Evolutionary conservation across 2,329 filamentous ascomycete species (phyloP).

Genomic region (Anisogramma anomala): DNA sequence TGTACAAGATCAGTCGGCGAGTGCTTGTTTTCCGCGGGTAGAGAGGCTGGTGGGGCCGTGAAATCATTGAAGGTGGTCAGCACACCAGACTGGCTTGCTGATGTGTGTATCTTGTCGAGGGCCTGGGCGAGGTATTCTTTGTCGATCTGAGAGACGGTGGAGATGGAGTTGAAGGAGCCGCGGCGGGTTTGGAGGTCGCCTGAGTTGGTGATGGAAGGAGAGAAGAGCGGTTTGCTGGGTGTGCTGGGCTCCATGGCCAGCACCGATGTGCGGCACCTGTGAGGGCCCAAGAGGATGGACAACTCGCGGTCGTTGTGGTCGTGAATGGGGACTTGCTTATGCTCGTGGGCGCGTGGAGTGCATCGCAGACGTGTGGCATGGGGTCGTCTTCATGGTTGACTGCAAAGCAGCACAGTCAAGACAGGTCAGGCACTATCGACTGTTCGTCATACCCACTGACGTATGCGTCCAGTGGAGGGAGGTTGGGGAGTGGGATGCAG

Average conservation of each 20-base stretch:
- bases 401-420: too few relatives aligned
- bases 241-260: constrained; percentile 11
- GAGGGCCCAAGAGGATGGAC: not conserved
- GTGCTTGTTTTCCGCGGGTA: constrained; percentile 54
- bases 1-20: constrained; percentile 65
- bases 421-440: not conserved
- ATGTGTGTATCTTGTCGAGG: constrained; percentile 78
- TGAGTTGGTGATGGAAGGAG: constrained; percentile 23
- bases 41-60: constrained; percentile 52
- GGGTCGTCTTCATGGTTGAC: constrained; percentile 6
- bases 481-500: not conserved
- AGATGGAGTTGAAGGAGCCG: constrained; percentile 30
- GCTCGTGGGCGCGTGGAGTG: constrained; percentile 2
- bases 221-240: constrained; percentile 20
- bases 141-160: constrained; percentile 45
- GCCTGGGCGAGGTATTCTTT: constrained; percentile 65
- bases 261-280: not conserved
- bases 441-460: not conserved
- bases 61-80: constrained; percentile 94
- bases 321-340: not conserved
- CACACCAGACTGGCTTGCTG: constrained; percentile 72
- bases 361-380: not conserved
- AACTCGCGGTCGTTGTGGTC: not conserved
- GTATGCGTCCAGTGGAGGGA: not conserved
- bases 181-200: constrained; percentile 25